A percentile compares a stretch with the other conserved stretches of the same genome.
Conservation (phyloP, 1,139 yeast genomes). For the Tardiomyces digboiensis region DNA sequence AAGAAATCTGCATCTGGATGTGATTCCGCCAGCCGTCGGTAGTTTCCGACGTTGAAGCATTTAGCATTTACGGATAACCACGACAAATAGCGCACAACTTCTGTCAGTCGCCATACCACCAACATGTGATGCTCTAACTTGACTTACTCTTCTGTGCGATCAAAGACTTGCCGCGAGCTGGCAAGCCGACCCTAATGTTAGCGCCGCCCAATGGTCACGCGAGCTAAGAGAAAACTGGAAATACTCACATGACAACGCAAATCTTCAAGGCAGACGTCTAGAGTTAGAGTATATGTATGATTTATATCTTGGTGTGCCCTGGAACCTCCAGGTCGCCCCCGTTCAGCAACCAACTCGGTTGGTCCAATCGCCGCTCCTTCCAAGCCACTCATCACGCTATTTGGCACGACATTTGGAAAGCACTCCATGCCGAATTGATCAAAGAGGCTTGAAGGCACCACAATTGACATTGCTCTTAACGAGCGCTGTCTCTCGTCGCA, state of each 20-base stretch:
- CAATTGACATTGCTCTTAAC: too few species aligned
- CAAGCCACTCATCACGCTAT: too few species aligned
- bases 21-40: slow-evolving; percentile 52
- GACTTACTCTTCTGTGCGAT: slow-evolving; percentile 51
- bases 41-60: slow-evolving; percentile 84
- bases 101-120: background rate
- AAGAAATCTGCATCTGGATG: slow-evolving; percentile 72
- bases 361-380: too few species aligned
- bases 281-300: too few species aligned
- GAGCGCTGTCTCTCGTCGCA: too few species aligned
- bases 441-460: too few species aligned
- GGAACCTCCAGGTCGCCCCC: too few species aligned
- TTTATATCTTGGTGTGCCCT: too few species aligned
- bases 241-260: slow-evolving; percentile 31
- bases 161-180: slow-evolving; percentile 51
- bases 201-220: background rate
- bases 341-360: too few species aligned
- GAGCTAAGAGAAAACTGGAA: background rate
- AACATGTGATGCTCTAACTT: background rate
- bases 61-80: slow-evolving; percentile 88
- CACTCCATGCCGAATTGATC: too few species aligned
- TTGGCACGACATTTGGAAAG: too few species aligned
- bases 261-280: slow-evolving; percentile 11
- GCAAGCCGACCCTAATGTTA: slow-evolving; percentile 12
- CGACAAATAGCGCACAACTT: slow-evolving; percentile 72